Conservation (phyloP, 2,329 filamentous ascomycete genomes). For the Arthrobotrys megalospora region DNA sequence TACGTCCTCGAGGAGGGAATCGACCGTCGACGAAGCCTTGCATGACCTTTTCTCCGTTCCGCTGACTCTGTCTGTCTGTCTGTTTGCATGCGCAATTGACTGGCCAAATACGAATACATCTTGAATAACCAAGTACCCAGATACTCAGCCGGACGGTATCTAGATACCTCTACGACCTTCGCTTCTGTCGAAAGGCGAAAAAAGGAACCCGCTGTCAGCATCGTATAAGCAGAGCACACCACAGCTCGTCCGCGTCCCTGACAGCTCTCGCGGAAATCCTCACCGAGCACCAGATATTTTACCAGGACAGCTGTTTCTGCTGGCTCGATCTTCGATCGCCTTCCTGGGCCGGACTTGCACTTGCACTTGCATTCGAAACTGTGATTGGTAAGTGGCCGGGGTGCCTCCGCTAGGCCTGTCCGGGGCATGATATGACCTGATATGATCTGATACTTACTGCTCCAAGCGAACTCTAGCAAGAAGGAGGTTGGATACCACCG, state of each 20-base stretch:
- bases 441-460: constrained; percentile 60
- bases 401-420: constrained; percentile 33
- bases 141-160: neutral
- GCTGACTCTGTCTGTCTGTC: neutral
- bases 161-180: constrained; percentile 9
- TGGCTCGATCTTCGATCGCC: constrained; percentile 55
- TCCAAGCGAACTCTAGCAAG: constrained; percentile 39
- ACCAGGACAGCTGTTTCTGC: neutral
- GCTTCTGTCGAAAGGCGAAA: constrained; percentile 13
- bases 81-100: constrained; percentile 35
- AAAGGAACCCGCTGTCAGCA: constrained; percentile 1
- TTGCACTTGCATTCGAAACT: constrained; percentile 2
- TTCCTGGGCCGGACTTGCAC: constrained; percentile 52
- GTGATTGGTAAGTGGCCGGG: constrained; percentile 58
- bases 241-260: constrained; percentile 22
- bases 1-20: constrained; percentile 7
- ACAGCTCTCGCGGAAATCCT: neutral
- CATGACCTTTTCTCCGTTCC: constrained; percentile 9
- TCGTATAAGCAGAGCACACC: constrained; percentile 14
- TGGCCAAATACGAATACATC: constrained; percentile 18
- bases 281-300: constrained; percentile 1
- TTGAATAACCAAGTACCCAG: too few relatives aligned
- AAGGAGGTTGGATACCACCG: constrained; percentile 56
- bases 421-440: constrained; percentile 56
- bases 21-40: constrained; percentile 21